Evolutionary conservation across 495 filamentous ascomycete species (phyloP).

Genomic region (Coniosporium apollinis): DNA sequence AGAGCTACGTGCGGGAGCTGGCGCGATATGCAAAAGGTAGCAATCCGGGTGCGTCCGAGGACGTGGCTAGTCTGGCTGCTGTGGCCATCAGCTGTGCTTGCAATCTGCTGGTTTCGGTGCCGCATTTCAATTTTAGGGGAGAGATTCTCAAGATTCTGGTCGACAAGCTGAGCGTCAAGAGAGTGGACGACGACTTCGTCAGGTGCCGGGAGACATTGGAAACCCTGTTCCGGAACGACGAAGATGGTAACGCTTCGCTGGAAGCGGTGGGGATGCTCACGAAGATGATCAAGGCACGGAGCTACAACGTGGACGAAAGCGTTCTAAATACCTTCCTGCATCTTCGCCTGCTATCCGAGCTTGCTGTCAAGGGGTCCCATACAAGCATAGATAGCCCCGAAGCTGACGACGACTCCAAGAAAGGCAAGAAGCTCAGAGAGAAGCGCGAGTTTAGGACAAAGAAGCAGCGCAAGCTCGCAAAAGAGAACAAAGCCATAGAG

Average conservation of each 20-base stretch:
- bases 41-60: constrained; percentile 16
- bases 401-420: constrained; percentile 20
- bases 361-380: constrained; percentile 61
- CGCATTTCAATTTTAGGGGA: constrained; percentile 89
- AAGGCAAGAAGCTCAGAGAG: constrained; percentile 50
- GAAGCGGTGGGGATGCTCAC: constrained; percentile 73
- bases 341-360: constrained; percentile 74
- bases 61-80: constrained; percentile 32
- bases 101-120: constrained; percentile 55
- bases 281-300: constrained; percentile 81
- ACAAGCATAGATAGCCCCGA: constrained; percentile 44
- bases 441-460: constrained; percentile 67
- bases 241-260: constrained; percentile 72
- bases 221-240: constrained; percentile 67
- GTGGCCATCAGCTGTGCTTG: constrained; percentile 77
- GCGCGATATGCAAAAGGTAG: constrained; percentile 39
- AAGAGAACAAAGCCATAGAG: constrained; percentile 69
- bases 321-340: constrained; percentile 84
- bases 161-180: constrained; percentile 54
- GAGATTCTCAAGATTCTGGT: constrained; percentile 79
- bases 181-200: constrained; percentile 50
- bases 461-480: constrained; percentile 51
- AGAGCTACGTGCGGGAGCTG: constrained; percentile 63
- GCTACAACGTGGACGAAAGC: constrained; percentile 66
- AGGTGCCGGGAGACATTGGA: constrained; percentile 71